A percentile compares a stretch with the other conserved stretches of the same genome.
Evolutionary conservation across 2,329 filamentous ascomycete species (phyloP).

Genomic region (Verticillium alfalfae): DNA sequence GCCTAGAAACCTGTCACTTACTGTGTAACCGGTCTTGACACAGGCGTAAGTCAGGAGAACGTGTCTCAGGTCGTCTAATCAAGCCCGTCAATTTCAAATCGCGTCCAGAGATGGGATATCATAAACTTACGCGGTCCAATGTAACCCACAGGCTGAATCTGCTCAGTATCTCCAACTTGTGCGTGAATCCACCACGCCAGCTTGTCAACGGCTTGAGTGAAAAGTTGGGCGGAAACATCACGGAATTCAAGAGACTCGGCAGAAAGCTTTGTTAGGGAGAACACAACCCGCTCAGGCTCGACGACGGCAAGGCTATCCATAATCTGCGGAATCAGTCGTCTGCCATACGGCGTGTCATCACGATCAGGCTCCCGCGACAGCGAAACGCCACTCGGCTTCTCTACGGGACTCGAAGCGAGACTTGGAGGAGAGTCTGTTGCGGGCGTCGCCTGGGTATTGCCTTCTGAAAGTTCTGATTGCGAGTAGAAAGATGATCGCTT

Average conservation of each 20-base stretch:
- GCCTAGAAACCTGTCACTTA: slow-evolving; percentile 8
- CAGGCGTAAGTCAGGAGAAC: slow-evolving; percentile 21
- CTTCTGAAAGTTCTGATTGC: neutral
- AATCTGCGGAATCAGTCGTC: slow-evolving; percentile 20
- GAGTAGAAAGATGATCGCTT: neutral
- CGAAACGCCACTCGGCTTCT: neutral
- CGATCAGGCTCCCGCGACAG: neutral
- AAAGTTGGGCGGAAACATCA: slow-evolving; percentile 16
- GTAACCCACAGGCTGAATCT: slow-evolving; percentile 18
- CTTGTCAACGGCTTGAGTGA: slow-evolving; percentile 20
- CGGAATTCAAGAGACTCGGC: slow-evolving; percentile 11
- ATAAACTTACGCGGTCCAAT: slow-evolving; percentile 24
- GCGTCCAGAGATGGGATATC: neutral
- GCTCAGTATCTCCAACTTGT: slow-evolving; percentile 11
- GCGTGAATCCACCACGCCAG: slow-evolving; percentile 21
- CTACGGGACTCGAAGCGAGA: neutral
- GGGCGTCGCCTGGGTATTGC: neutral
- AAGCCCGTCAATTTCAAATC: neutral
- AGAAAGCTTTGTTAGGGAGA: neutral
- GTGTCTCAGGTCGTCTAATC: slow-evolving; percentile 22
- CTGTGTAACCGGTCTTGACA: slow-evolving; percentile 25
- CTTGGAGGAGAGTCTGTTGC: neutral
- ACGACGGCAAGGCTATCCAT: slow-evolving; percentile 17
- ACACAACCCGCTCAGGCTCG: slow-evolving; percentile 17
- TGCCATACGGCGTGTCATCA: slow-evolving; percentile 9